These are phyloP conservation scores for Trichosporon sp. DNA, from an alignment of 1,284 basidiomycete genomes.

Conservation along the genomic window DNA sequence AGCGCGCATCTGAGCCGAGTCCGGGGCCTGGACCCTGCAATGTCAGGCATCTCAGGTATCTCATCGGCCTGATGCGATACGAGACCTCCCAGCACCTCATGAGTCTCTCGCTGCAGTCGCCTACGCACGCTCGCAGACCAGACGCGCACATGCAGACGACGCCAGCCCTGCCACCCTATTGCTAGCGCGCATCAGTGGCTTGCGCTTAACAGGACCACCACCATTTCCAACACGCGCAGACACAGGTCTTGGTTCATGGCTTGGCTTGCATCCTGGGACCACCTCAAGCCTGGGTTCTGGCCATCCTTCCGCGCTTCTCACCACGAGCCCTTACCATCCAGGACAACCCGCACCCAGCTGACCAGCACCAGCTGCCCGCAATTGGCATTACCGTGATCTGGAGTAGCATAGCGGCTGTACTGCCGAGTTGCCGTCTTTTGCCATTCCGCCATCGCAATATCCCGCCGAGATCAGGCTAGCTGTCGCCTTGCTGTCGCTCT, in stretches of 20 bases:
- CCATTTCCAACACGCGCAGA: background rate
- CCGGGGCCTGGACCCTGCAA: conserved; percentile 12
- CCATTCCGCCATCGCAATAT: background rate
- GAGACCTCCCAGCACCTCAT: background rate
- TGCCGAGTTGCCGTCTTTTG: background rate
- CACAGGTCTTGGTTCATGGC: background rate
- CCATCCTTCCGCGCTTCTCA: conserved; percentile 5
- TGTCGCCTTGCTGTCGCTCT: background rate
- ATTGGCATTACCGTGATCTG: background rate
- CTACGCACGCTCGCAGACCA: background rate
- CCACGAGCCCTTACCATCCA: background rate
- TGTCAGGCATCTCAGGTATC: background rate
- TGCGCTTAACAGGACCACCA: background rate
- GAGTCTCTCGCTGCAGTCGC: background rate
- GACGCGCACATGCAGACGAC: conserved; percentile 9
- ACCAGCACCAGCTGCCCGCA: conserved; percentile 4
- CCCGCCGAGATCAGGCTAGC: background rate
- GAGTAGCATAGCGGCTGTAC: background rate
- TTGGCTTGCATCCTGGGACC: background rate
- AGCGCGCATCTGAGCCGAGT: conserved; percentile 9
- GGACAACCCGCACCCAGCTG: background rate
- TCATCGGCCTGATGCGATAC: conserved; percentile 4
- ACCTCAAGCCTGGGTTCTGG: background rate
- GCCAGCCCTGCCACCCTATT: background rate
- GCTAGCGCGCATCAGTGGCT: conserved; percentile 11